A percentile compares a stretch with the other conserved stretches of the same genome.
Conservation (phyloP, 2,329 filamentous ascomycete genomes). For the Penicillium hordei region DNA sequence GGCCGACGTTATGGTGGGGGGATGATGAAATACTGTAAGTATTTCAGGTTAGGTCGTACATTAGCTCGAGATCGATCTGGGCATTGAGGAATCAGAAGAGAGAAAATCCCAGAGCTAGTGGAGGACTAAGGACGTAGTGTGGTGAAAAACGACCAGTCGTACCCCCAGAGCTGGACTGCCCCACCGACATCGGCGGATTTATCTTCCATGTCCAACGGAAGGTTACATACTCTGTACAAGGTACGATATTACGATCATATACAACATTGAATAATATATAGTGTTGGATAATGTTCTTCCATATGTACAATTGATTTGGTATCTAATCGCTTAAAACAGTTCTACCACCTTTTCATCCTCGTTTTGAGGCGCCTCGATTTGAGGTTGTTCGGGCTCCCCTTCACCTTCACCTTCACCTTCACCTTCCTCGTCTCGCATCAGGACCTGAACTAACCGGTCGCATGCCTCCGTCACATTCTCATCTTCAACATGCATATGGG, state of each 20-base stretch:
- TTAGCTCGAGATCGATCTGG: constrained; percentile 10
- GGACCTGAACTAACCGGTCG: constrained; percentile 83
- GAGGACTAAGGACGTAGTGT: constrained; percentile 1
- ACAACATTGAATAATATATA: neutral
- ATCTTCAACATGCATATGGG: constrained; percentile 73
- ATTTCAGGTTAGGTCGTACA: constrained; percentile 15
- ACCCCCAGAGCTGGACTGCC: neutral
- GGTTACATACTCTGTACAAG: neutral
- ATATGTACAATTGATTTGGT: constrained; percentile 11
- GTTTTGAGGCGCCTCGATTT: constrained; percentile 40
- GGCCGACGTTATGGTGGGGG: constrained; percentile 14
- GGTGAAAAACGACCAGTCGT: neutral
- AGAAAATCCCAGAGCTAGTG: constrained; percentile 1
- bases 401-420: constrained; percentile 36
- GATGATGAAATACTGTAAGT: constrained; percentile 12
- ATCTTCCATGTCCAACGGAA: neutral
- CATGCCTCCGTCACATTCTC: constrained; percentile 80
- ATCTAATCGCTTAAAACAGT: constrained; percentile 39
- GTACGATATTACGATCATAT: neutral
- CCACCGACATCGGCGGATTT: constrained; percentile 7
- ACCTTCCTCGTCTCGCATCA: constrained; percentile 76
- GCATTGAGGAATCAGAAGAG: constrained; percentile 6
- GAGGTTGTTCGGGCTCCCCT: constrained; percentile 34
- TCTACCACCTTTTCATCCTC: constrained; percentile 50
- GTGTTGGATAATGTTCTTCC: neutral